These are phyloP conservation scores for Lachancea nothofagi DNA, from an alignment of 805 yeast genomes.

Conservation along the genomic window DNA sequence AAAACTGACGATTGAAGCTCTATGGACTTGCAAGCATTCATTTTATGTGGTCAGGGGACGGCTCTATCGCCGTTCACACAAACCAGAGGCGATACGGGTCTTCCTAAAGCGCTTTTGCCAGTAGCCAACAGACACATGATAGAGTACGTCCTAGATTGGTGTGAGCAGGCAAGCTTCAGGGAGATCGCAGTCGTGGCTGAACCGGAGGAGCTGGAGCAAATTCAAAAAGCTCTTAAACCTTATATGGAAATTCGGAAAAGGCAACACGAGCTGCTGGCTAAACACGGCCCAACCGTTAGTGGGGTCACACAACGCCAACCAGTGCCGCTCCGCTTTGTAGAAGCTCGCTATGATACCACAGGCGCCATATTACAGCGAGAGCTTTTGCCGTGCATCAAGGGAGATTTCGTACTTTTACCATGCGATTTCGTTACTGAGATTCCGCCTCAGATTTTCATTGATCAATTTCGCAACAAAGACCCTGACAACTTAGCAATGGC, in stretches of 20 bases:
- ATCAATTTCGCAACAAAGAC: slow-evolving; percentile 70
- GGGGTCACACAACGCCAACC: slow-evolving; percentile 29
- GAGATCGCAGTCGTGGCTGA: slow-evolving; percentile 60
- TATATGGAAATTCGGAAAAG: slow-evolving; percentile 41
- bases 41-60: slow-evolving; percentile 82
- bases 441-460: slow-evolving; percentile 84
- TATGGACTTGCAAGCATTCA: slow-evolving; percentile 91
- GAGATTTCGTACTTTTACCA: slow-evolving; percentile 76
- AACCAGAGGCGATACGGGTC: slow-evolving; percentile 49
- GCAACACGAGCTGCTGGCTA: slow-evolving; percentile 23
- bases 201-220: slow-evolving; percentile 40
- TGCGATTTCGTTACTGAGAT: slow-evolving; percentile 92
- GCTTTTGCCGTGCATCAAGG: slow-evolving; percentile 36
- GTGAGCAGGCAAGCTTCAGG: slow-evolving; percentile 76
- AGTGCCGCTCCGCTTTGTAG: slow-evolving; percentile 38
- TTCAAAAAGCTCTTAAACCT: slow-evolving; percentile 43
- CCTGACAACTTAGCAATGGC: slow-evolving; percentile 66
- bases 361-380: slow-evolving; percentile 55
- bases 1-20: neutral
- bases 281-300: slow-evolving; percentile 20
- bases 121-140: slow-evolving; percentile 87
- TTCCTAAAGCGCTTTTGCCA: slow-evolving; percentile 82
- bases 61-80: slow-evolving; percentile 67
- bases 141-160: slow-evolving; percentile 86
- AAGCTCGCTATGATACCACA: slow-evolving; percentile 46